Percentiles rank a stretch among this genome's conserved stretches.
These are phyloP conservation scores for Rhodotorula kratochvilovae DNA, from an alignment of 768 basidiomycete genomes.

Conservation along the genomic window DNA sequence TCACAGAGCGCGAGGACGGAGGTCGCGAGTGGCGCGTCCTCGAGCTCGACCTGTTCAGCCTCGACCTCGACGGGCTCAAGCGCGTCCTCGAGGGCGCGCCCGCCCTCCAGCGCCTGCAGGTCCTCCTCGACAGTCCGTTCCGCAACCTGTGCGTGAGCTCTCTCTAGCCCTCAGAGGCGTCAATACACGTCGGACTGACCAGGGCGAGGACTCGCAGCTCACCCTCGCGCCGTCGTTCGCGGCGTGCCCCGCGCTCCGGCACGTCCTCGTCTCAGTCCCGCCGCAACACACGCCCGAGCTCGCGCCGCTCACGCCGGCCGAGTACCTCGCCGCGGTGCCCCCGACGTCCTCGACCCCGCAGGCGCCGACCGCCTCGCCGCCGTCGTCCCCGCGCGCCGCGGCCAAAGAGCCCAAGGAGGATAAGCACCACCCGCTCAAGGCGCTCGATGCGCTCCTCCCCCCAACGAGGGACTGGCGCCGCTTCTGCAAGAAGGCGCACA, in stretches of 20 bases:
- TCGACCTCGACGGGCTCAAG: slow-evolving; percentile 14
- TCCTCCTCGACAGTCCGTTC: slow-evolving; percentile 29
- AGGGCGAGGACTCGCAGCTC: slow-evolving; percentile 2
- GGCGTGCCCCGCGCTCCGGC: not conserved
- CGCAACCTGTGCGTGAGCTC: slow-evolving; percentile 14
- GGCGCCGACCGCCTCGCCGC: not conserved
- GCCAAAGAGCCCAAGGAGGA: not conserved
- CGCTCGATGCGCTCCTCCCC: slow-evolving; percentile 14
- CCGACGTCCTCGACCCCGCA: not conserved
- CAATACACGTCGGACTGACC: not conserved
- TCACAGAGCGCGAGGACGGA: slow-evolving; percentile 1
- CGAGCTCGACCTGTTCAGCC: slow-evolving; percentile 20
- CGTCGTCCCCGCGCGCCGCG: not conserved
- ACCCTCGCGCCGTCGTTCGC: slow-evolving; percentile 12
- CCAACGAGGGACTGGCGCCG: slow-evolving; percentile 30
- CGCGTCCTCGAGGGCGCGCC: slow-evolving; percentile 14
- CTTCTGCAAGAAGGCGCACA: slow-evolving; percentile 33
- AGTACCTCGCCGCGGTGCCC: not conserved
- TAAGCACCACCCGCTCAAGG: not conserved
- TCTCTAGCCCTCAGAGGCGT: not conserved
- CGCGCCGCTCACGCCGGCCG: slow-evolving; percentile 2
- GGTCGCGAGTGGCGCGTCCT: slow-evolving; percentile 11
- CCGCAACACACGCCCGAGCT: slow-evolving; percentile 22
- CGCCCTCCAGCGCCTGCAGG: slow-evolving; percentile 3
- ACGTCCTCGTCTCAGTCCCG: slow-evolving; percentile 17